Evolutionary conservation across 768 basidiomycete species (phyloP), one percentile per base, ranked within the genome.

Genomic region (Boletus rubroflammeus): DNA sequence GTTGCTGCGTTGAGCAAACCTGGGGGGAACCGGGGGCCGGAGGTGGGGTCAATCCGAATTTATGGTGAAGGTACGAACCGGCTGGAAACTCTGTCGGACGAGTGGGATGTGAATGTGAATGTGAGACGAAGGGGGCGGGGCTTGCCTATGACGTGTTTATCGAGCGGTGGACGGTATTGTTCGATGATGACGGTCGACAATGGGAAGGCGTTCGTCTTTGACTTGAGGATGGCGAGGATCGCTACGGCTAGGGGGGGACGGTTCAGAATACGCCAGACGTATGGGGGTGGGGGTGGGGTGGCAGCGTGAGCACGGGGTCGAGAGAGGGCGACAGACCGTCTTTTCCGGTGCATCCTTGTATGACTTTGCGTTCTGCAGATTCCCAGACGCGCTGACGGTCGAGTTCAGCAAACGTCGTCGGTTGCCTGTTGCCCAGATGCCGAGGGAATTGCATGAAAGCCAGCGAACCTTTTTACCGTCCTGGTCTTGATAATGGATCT

Each of bases 111-210:
- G 11, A 28, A n/a, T 6, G 23, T 11, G 21, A n/a, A 26, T 6
- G 10, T 43, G 48, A 39, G 32, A 26, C 6, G 29, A n/a, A 6
- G 28, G 26, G 17, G 29, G 2, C n/a, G 10, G 56, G 28, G 31
- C 71, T 39, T 66, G 84, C 91, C 93, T 55, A 96, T 78, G 55
- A 90, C 79, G 58, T 81, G 78, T 57, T 84, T 85, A 62, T 82
- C 87, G 43, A 93, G 78, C 0, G 95, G 92, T 0, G 96, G 93
- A 25, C 96, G 84, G 68, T 88, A 98, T 67, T 97, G 95, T 65
- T 96, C 92, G 62, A 97, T 84, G 59, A 98, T 76, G 50, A 96
- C 80, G 5, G 90, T 93, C 1, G 89, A 90, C 6, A 79, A 68
- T 5, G 84, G 84, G 62, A 92, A 93, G 3, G 82, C 79, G 55